Conservation (phyloP, 805 yeast genomes). For the Kodamaea laetipori region DNA sequence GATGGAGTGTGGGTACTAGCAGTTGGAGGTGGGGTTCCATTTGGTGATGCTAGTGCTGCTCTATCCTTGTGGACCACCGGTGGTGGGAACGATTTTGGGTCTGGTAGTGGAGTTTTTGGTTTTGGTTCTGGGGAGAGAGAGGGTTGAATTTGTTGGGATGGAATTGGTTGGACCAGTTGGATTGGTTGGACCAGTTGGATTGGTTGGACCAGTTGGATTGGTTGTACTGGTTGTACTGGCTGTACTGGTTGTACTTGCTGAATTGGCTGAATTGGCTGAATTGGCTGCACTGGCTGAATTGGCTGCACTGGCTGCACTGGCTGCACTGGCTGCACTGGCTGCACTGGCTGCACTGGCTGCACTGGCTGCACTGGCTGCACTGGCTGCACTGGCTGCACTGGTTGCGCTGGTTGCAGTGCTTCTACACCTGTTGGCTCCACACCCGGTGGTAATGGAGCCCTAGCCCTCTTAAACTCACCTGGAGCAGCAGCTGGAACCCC, state of each 20-base stretch:
- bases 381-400: slow-evolving; percentile 12
- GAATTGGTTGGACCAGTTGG: background rate
- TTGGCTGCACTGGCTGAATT: slow-evolving; percentile 11
- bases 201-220: slow-evolving; percentile 15
- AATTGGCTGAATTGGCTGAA: slow-evolving; percentile 10
- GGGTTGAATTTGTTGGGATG: slow-evolving; percentile 1
- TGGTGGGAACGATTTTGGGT: slow-evolving; percentile 41
- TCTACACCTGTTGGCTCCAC: slow-evolving; percentile 6
- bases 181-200: slow-evolving; percentile 11
- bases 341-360: background rate
- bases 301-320: background rate
- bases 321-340: background rate
- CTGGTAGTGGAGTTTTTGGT: slow-evolving; percentile 28
- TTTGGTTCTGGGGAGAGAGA: slow-evolving; percentile 6
- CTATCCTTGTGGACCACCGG: slow-evolving; percentile 42
- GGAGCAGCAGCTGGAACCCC: slow-evolving; percentile 8
- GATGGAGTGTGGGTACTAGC: no score
- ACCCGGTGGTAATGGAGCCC: slow-evolving; percentile 1
- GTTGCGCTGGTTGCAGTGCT: slow-evolving; percentile 9
- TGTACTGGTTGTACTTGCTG: slow-evolving; percentile 7
- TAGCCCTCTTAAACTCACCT: background rate
- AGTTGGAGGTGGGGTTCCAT: background rate
- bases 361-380: background rate
- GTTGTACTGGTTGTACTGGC: slow-evolving; percentile 19
- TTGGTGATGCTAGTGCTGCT: slow-evolving; percentile 12